These are phyloP conservation scores for Serpula lacrymans DNA, from an alignment of 768 basidiomycete species.

Conservation along the genomic window DNA sequence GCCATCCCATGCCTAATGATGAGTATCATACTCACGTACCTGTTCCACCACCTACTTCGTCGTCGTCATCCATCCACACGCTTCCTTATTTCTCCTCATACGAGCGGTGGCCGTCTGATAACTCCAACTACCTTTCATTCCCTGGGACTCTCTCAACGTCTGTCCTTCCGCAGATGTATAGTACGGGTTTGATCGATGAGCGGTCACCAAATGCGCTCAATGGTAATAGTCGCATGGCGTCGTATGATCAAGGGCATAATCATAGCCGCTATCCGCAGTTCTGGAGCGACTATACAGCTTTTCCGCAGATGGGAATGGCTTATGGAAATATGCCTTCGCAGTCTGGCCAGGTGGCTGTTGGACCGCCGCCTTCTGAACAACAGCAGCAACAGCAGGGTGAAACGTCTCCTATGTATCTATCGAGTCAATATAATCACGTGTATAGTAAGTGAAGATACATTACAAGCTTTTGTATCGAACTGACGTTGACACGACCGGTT, in stretches of 20 bases:
- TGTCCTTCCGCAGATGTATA: constrained; percentile 71
- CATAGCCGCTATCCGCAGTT: constrained; percentile 50
- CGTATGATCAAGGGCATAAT: no score
- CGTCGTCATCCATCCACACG: not conserved
- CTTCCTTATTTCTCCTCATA: constrained; percentile 28
- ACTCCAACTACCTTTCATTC: constrained; percentile 30
- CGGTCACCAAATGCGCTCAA: constrained; percentile 18
- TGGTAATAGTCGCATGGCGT: no score
- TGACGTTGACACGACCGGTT: not conserved
- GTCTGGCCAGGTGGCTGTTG: not conserved
- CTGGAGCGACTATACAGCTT: constrained; percentile 55
- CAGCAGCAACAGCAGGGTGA: constrained; percentile 13
- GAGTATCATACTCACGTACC: not conserved
- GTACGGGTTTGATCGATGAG: constrained; percentile 64
- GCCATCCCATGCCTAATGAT: no score
- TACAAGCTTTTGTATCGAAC: not conserved
- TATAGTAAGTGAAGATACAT: constrained; percentile 21
- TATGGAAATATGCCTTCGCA: constrained; percentile 24
- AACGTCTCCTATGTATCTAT: constrained; percentile 15
- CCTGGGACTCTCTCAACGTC: constrained; percentile 61
- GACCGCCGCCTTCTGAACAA: not conserved
- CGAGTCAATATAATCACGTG: constrained; percentile 19
- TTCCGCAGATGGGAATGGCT: constrained; percentile 43
- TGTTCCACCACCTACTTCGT: not conserved
- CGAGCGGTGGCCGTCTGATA: constrained; percentile 44